phyloP scores from a whole-genome alignment of 371 early-diverging fungal genomes.

The Blastocladiella emersonii region DNA sequence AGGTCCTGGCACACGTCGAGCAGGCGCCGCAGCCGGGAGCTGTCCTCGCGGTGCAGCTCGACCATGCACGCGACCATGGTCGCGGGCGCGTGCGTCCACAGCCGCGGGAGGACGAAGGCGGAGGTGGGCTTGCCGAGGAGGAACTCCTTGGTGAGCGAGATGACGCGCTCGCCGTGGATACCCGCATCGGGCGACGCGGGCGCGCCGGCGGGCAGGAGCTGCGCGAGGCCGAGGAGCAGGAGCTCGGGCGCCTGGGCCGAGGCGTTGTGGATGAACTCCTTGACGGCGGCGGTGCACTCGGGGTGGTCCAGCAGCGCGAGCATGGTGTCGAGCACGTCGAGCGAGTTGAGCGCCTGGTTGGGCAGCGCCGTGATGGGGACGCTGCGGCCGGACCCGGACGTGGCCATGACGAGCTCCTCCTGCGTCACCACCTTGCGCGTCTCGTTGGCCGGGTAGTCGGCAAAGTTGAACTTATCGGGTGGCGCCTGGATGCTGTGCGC shows the following conservation, averaged over 20 bases:
- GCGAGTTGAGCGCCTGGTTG: slow-evolving; percentile 51
- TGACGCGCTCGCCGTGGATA: not conserved
- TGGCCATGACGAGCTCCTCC: slow-evolving; percentile 38
- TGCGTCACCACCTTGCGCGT: slow-evolving; percentile 28
- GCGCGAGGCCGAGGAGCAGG: slow-evolving; percentile 56
- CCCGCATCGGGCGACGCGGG: not conserved
- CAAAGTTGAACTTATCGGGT: slow-evolving; percentile 6
- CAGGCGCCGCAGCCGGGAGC: slow-evolving; percentile 52
- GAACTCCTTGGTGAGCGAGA: slow-evolving; percentile 17
- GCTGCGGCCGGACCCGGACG: slow-evolving; percentile 24
- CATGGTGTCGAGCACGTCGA: slow-evolving; percentile 59
- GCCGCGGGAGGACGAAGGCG: slow-evolving; percentile 49
- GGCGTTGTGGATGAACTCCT: slow-evolving; percentile 46
- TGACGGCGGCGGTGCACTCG: slow-evolving; percentile 42
- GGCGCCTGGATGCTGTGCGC: slow-evolving; percentile 27
- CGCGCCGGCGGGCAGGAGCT: slow-evolving; percentile 23
- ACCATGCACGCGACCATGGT: slow-evolving; percentile 48
- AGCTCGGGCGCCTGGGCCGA: slow-evolving; percentile 58
- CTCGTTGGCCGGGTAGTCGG: not conserved
- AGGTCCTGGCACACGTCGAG: slow-evolving; percentile 70
- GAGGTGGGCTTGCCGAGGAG: slow-evolving; percentile 42
- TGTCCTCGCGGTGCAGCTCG: slow-evolving; percentile 59
- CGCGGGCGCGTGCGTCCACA: slow-evolving; percentile 54
- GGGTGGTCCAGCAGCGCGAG: slow-evolving; percentile 44
- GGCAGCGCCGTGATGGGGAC: slow-evolving; percentile 35